Percentiles rank a stretch among this genome's conserved stretches.
These are phyloP conservation scores for Russula sp. DNA, from an alignment of 768 basidiomycete species.

Conservation along the genomic window DNA sequence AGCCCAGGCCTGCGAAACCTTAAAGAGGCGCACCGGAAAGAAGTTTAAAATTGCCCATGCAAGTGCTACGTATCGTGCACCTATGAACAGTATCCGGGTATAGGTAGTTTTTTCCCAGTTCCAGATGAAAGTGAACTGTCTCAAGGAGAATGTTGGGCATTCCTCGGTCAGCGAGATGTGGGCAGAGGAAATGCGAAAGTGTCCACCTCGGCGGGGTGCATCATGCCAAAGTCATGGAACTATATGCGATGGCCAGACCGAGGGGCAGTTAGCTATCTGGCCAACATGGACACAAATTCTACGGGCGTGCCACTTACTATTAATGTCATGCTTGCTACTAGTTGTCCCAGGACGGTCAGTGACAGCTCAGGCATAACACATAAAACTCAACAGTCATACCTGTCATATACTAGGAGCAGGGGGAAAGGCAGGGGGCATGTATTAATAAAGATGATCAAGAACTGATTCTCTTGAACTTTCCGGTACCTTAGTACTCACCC, in stretches of 20 bases:
- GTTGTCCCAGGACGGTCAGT: neutral
- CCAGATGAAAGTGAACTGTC: conserved; percentile 9
- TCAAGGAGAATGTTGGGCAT: neutral
- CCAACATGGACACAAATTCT: neutral
- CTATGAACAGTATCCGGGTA: conserved; percentile 2
- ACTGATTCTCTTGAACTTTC: too few relatives aligned
- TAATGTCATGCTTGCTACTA: conserved; percentile 4
- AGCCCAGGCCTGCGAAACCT: too few relatives aligned
- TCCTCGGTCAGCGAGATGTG: neutral
- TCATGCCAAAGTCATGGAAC: conserved; percentile 17
- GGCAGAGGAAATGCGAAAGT: too few relatives aligned
- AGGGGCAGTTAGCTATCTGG: neutral
- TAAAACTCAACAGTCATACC: neutral
- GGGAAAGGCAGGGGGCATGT: neutral
- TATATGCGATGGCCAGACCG: neutral
- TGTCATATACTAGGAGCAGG: neutral
- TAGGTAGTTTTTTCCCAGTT: neutral
- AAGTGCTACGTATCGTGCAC: conserved; percentile 14
- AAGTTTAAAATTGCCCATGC: neutral
- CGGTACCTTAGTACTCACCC: neutral
- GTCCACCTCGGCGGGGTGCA: conserved; percentile 4
- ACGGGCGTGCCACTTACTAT: conserved; percentile 1
- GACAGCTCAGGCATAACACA: neutral
- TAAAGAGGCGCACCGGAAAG: conserved; percentile 1
- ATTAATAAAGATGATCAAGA: neutral